Evolutionary conservation across 371 early-diverging fungal species (phyloP), one percentile per base, ranked within the genome.

Genomic region (Cokeromyces recurvatus): DNA sequence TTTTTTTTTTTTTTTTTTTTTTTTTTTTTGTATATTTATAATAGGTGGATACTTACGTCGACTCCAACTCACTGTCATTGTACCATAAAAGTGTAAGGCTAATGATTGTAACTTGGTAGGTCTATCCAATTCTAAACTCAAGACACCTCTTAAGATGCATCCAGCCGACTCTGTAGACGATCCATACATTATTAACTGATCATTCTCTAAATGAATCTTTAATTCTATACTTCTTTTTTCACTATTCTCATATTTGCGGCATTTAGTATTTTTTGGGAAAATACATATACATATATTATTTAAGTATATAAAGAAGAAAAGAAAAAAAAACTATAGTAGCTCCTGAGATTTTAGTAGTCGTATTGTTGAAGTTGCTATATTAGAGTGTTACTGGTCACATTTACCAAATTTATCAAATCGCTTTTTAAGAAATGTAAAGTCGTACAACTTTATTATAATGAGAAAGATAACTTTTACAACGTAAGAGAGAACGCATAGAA

Each of bases 141-240:
- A 32, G 0, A 48, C 53, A 6, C 66, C 66, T 53, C 66, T 48
- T 34, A 66, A 34, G 2, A 66, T 59, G 45, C 66, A 66, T 9
- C 66, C 66, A 38, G 62, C 47, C 2, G 66, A 66, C 32, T 66
- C 66, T 15, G 48, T 16, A 1, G 59, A 39, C 9, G 56, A 47
- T 19, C 63, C 66, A 42, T 62, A 55, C 63, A 66, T 62, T 37
- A 66, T 44, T 12, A 66, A 29, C 4, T 47, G 49, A 19, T 59
- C 57, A 48, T 51, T 62, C 25, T 66, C 66, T 29, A 66, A 17
- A 22, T 58, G 52, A 11, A 66, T 66, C 10, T 55, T 58, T 14
- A 65, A 35, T 31, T 62, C 57, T 23, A 38, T 20, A 17, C 17
- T 48, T 17, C 49, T 11, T 38, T 32, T 51, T 20, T 21, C 45